phyloP scores from a whole-genome alignment of 305 asterid genomes.

The Lippia alba region DNA sequence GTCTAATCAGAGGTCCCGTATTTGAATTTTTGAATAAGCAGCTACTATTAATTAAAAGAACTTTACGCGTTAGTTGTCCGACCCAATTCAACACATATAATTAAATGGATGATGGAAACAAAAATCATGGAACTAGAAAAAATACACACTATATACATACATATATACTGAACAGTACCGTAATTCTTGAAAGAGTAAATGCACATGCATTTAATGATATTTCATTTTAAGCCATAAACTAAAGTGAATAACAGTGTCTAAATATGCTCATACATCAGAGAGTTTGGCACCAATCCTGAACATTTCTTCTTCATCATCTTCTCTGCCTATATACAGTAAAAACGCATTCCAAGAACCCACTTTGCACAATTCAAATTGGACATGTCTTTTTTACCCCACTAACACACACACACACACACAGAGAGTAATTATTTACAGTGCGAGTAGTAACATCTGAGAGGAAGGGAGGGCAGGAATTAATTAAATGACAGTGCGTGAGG shows the following conservation, averaged over 20 bases:
- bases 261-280: neutral
- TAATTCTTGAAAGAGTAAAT: slow-evolving; percentile 15
- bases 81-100: too few relatives aligned
- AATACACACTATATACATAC: too few relatives aligned
- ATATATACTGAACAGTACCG: neutral
- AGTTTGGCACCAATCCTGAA: slow-evolving; percentile 26
- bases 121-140: too few relatives aligned
- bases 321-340: neutral
- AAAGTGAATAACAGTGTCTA: neutral
- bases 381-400: slow-evolving; percentile 23
- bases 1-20: too few relatives aligned
- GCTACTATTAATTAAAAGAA: too few relatives aligned
- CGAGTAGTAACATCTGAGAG: slow-evolving; percentile 8
- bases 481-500: slow-evolving; percentile 41
- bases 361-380: slow-evolving; percentile 15
- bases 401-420: neutral
- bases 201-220: neutral
- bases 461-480: slow-evolving; percentile 48
- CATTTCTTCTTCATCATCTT: neutral
- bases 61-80: too few relatives aligned
- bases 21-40: too few relatives aligned
- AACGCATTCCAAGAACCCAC: neutral
- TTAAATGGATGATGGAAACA: too few relatives aligned
- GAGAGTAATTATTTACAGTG: slow-evolving; percentile 25
- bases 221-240: too few relatives aligned